Conservation (phyloP, 306 rosid species). For the Prunus fruticosa region DNA sequence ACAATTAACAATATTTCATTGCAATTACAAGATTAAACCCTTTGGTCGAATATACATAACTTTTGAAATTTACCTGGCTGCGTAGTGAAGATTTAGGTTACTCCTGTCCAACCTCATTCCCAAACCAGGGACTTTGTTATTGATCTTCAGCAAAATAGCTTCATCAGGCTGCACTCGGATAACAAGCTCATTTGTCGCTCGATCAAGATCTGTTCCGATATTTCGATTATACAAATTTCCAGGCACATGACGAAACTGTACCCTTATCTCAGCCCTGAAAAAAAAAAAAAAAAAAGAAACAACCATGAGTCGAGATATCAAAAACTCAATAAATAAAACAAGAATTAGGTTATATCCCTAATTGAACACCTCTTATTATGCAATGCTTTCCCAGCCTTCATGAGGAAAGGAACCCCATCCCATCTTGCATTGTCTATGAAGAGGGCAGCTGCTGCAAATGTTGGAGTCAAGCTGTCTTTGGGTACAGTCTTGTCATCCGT, state of each 20-base stretch:
- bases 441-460: slow-evolving; percentile 93
- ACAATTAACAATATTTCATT: background rate
- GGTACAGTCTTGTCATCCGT: slow-evolving; percentile 83
- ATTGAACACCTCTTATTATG: slow-evolving; percentile 54
- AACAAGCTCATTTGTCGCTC: slow-evolving; percentile 79
- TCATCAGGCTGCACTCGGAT: slow-evolving; percentile 93
- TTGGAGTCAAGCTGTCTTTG: slow-evolving; percentile 79
- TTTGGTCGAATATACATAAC: background rate
- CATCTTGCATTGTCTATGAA: slow-evolving; percentile 91
- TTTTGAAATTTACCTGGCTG: slow-evolving; percentile 59
- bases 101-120: slow-evolving; percentile 90
- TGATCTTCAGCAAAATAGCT: slow-evolving; percentile 82
- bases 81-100: slow-evolving; percentile 77
- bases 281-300: background rate
- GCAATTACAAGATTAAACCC: background rate
- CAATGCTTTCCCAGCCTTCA: slow-evolving; percentile 95
- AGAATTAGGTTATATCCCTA: background rate
- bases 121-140: slow-evolving; percentile 86
- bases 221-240: slow-evolving; percentile 78
- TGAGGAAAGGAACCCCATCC: slow-evolving; percentile 93
- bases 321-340: slow-evolving; percentile 1
- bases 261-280: slow-evolving; percentile 86
- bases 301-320: background rate
- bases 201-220: slow-evolving; percentile 74
- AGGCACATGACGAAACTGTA: slow-evolving; percentile 90